Conservation (phyloP, 805 yeast species). For the Tetrapisispora iriomotensis region DNA sequence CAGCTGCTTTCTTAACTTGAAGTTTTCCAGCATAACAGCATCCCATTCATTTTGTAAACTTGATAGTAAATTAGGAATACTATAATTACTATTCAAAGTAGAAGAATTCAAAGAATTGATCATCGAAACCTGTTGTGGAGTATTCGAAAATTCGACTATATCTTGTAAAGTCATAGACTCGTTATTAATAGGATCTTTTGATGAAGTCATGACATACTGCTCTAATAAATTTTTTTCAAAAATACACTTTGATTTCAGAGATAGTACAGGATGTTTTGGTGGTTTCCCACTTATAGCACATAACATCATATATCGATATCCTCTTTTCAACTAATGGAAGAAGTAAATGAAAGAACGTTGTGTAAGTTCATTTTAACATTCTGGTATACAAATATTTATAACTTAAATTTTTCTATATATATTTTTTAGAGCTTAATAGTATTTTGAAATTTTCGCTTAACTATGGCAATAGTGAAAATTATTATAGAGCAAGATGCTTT, state of each 20-base stretch:
- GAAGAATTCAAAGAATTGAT: slow-evolving; percentile 34
- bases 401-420: too few species aligned
- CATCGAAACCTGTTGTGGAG: slow-evolving; percentile 23
- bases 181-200: slow-evolving; percentile 67
- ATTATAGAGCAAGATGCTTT: too few species aligned
- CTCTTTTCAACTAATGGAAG: too few species aligned
- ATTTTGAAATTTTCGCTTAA: too few species aligned
- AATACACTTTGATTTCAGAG: slow-evolving; percentile 57
- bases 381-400: too few species aligned
- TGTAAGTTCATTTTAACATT: too few species aligned
- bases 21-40: slow-evolving; percentile 70
- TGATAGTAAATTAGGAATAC: slow-evolving; percentile 65
- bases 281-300: slow-evolving; percentile 57
- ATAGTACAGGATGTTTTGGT: slow-evolving; percentile 63
- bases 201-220: slow-evolving; percentile 52
- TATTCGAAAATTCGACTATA: slow-evolving; percentile 36
- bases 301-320: slow-evolving; percentile 24
- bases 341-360: too few species aligned
- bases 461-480: too few species aligned
- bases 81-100: slow-evolving; percentile 32
- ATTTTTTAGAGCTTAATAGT: too few species aligned
- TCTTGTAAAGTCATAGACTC: slow-evolving; percentile 52
- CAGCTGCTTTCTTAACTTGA: slow-evolving; percentile 64
- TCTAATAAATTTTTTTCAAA: slow-evolving; percentile 57
- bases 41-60: slow-evolving; percentile 87